Percentiles rank a stretch among this genome's conserved stretches.
Conservation (phyloP, 495 filamentous ascomycete genomes). For the Penicillium fimorum region DNA sequence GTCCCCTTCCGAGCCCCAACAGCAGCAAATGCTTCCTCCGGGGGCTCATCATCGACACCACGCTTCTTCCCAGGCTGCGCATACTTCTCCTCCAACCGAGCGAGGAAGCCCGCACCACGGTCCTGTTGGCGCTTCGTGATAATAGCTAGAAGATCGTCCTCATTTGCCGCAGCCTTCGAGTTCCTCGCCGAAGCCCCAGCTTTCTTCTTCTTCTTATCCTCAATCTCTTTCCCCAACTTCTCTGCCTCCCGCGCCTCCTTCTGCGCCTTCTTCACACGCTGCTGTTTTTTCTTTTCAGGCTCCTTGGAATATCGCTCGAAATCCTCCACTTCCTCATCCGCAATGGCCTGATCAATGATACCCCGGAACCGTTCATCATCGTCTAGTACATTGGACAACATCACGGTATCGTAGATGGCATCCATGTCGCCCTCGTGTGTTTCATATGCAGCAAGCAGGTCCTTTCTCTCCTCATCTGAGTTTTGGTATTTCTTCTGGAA, state of each 20-base stretch:
- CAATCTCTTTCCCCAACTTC: constrained; percentile 66
- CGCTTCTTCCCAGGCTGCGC: constrained; percentile 29
- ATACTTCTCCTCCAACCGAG: constrained; percentile 30
- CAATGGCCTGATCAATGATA: constrained; percentile 82
- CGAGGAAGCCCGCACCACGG: constrained; percentile 27
- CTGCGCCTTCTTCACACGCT: constrained; percentile 60
- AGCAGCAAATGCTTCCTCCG: constrained; percentile 37
- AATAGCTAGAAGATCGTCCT: constrained; percentile 27
- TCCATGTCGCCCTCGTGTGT: constrained; percentile 69
- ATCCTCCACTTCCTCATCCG: constrained; percentile 57
- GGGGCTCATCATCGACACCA: constrained; percentile 26
- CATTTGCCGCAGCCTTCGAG: constrained; percentile 16
- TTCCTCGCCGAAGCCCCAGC: constrained; percentile 38
- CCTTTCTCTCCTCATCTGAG: constrained; percentile 78
- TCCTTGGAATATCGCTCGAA: constrained; percentile 72
- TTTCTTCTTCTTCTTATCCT: constrained; percentile 56
- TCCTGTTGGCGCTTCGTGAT: constrained; percentile 30
- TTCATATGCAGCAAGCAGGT: constrained; percentile 73
- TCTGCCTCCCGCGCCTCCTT: constrained; percentile 72
- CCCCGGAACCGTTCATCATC: constrained; percentile 81
- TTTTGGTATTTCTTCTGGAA: constrained; percentile 77
- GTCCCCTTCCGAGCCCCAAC: constrained; percentile 26
- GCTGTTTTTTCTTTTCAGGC: constrained; percentile 59
- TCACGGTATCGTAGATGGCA: constrained; percentile 72
- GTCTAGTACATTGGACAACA: constrained; percentile 79